These are phyloP conservation scores for Phlebiopsis flavidoalba DNA, from an alignment of 768 basidiomycete genomes.

Conservation along the genomic window DNA sequence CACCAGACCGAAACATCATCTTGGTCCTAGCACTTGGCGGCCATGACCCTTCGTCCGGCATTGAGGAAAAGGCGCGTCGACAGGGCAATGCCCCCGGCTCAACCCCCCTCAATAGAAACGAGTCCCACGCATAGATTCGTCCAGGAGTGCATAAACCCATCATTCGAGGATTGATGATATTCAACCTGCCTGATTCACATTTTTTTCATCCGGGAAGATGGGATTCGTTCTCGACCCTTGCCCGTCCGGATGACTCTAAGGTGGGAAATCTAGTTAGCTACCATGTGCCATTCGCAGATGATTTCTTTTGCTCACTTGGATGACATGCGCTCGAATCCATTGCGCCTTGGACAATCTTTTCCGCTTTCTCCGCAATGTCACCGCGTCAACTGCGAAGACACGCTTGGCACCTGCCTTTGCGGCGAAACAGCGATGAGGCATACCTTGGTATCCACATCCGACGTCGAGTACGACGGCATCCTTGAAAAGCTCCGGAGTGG, in stretches of 20 bases:
- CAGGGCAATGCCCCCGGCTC: no score
- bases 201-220: slow-evolving; percentile 65
- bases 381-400: slow-evolving; percentile 93
- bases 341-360: slow-evolving; percentile 42
- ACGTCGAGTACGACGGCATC: slow-evolving; percentile 90
- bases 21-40: slow-evolving; percentile 85
- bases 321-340: slow-evolving; percentile 57
- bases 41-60: slow-evolving; percentile 77
- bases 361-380: slow-evolving; percentile 50
- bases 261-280: neutral
- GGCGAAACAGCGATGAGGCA: slow-evolving; percentile 86
- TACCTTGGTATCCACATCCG: slow-evolving; percentile 94
- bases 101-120: no score
- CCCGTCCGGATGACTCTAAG: slow-evolving; percentile 79
- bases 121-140: slow-evolving; percentile 98
- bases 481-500: slow-evolving; percentile 74
- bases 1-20: slow-evolving; percentile 81
- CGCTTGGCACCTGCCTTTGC: slow-evolving; percentile 85
- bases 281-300: no score
- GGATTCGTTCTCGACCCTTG: slow-evolving; percentile 89
- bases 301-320: slow-evolving; percentile 49
- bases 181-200: slow-evolving; percentile 76
- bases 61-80: slow-evolving; percentile 76
- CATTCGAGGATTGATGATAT: slow-evolving; percentile 96
- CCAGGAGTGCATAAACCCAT: slow-evolving; percentile 92